Percentiles rank a stretch among this genome's conserved stretches.
phyloP scores from a whole-genome alignment of 2,329 filamentous ascomycete species.

The Claviceps sp. region DNA sequence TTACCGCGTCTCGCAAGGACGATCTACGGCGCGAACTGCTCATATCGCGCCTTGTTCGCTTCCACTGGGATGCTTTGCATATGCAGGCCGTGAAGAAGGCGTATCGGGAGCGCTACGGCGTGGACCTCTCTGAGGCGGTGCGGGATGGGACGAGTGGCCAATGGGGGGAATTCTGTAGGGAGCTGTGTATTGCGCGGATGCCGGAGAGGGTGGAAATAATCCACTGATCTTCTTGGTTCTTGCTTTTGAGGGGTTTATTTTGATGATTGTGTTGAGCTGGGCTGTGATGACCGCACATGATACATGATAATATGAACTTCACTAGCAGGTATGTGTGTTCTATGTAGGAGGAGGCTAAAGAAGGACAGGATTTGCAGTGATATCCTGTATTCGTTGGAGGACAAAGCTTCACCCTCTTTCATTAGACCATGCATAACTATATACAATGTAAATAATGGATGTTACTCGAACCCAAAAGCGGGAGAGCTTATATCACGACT shows the following conservation, averaged over 20 bases:
- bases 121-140: slow-evolving; percentile 64
- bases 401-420: no score
- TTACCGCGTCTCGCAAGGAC: slow-evolving; percentile 60
- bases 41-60: slow-evolving; percentile 72
- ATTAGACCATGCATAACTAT: no score
- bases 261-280: no score
- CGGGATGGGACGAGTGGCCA: slow-evolving; percentile 63
- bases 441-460: no score
- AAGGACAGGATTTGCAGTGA: no score
- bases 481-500: no score
- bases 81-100: slow-evolving; percentile 67
- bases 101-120: slow-evolving; percentile 64
- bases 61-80: slow-evolving; percentile 85
- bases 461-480: no score
- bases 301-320: no score
- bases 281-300: no score
- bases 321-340: no score
- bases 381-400: no score
- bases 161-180: slow-evolving; percentile 64
- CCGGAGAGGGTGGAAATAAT: slow-evolving; percentile 21
- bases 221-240: neutral
- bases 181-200: slow-evolving; percentile 50
- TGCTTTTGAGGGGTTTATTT: neutral
- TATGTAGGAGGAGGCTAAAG: no score
- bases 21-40: slow-evolving; percentile 69